These are phyloP conservation scores for Arthrobotrys megalospora DNA, from an alignment of 2,329 filamentous ascomycete species.

Conservation along the genomic window DNA sequence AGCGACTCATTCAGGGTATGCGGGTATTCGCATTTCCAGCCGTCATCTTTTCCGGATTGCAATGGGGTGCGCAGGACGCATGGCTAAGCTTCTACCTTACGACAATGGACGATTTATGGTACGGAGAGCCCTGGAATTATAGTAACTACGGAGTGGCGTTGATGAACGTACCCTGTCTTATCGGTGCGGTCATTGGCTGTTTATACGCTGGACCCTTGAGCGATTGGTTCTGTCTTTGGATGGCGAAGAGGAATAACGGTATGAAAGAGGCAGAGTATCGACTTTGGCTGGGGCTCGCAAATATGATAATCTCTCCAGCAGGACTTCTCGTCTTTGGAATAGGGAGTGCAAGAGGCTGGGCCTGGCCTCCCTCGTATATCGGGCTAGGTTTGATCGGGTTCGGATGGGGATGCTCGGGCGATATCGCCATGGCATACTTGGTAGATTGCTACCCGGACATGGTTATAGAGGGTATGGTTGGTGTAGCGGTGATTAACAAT, in stretches of 20 bases:
- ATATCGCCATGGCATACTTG: constrained; percentile 73
- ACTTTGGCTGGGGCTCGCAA: constrained; percentile 71
- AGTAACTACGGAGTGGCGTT: constrained; percentile 72
- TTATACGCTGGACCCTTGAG: constrained; percentile 74
- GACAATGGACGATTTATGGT: constrained; percentile 74
- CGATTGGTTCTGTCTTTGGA: constrained; percentile 73
- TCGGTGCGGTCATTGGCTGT: constrained; percentile 73
- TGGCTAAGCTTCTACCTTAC: constrained; percentile 75
- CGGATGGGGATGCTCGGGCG: constrained; percentile 74
- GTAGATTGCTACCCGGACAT: constrained; percentile 74
- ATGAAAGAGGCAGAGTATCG: constrained; percentile 73
- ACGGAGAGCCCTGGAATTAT: constrained; percentile 73
- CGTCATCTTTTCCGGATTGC: constrained; percentile 73
- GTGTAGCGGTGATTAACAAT: constrained; percentile 74
- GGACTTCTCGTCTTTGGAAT: constrained; percentile 73
- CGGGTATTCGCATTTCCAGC: constrained; percentile 74
- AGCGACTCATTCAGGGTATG: constrained; percentile 72
- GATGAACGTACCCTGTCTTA: constrained; percentile 74
- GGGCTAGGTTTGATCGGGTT: constrained; percentile 74
- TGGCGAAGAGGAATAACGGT: constrained; percentile 72
- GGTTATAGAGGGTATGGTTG: constrained; percentile 74
- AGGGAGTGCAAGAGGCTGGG: constrained; percentile 71
- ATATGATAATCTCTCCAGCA: constrained; percentile 71
- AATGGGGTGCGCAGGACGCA: constrained; percentile 76
- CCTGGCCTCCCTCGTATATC: constrained; percentile 73